A percentile compares a stretch with the other conserved stretches of the same genome.
Evolutionary conservation across 1,284 basidiomycete genomes (phyloP).

Genomic region (Apiotrichum montevideense): DNA sequence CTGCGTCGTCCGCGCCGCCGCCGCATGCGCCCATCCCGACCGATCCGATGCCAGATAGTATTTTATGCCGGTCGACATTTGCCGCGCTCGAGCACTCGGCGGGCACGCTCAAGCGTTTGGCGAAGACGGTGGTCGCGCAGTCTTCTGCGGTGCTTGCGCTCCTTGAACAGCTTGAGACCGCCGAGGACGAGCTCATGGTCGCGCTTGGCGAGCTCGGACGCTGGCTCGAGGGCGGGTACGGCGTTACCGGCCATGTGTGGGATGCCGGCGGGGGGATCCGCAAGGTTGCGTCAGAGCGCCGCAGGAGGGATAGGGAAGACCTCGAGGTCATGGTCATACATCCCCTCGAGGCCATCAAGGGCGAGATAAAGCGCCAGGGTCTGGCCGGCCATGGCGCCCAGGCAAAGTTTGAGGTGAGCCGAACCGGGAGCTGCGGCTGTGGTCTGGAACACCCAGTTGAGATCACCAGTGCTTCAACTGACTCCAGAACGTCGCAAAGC

Average conservation of each 20-base stretch:
- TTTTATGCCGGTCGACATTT: conserved; percentile 42
- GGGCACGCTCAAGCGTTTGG: conserved; percentile 33
- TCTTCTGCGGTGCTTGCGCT: conserved; percentile 28
- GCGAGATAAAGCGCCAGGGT: conserved; percentile 41
- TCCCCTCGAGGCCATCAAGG: conserved; percentile 30
- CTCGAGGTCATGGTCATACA: conserved; percentile 36
- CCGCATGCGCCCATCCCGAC: conserved; percentile 22
- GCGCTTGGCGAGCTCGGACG: conserved; percentile 36
- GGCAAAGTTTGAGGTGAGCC: conserved; percentile 37
- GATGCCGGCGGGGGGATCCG: conserved; percentile 24
- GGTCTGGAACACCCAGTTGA: neutral
- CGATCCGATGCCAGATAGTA: conserved; percentile 38
- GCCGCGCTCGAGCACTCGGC: conserved; percentile 39
- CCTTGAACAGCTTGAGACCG: conserved; percentile 39
- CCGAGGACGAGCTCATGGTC: conserved; percentile 40
- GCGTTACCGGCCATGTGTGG: conserved; percentile 27
- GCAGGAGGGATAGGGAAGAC: conserved; percentile 33
- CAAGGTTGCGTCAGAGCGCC: conserved; percentile 28
- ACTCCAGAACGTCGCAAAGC: conserved; percentile 35
- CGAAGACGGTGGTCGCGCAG: conserved; percentile 32
- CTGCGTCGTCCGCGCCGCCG: neutral
- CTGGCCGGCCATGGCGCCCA: conserved; percentile 38
- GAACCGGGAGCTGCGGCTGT: neutral
- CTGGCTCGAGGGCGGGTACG: conserved; percentile 38
- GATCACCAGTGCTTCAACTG: neutral